Conservation (phyloP, 73 alveolate species). For the Paramecium bursaria region DNA sequence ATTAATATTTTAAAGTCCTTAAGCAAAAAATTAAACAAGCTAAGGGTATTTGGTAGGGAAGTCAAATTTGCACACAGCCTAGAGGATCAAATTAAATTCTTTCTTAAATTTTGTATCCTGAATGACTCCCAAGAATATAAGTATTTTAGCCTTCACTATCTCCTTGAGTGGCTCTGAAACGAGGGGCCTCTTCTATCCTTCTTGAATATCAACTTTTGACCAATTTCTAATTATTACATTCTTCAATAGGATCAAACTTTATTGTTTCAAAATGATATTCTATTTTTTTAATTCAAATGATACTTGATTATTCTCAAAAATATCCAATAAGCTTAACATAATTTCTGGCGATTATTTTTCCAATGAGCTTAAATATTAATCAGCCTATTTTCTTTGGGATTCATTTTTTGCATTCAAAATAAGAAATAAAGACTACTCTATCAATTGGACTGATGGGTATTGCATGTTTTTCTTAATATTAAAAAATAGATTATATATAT, state of each 20-base stretch:
- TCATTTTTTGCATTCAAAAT: no score
- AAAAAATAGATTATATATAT: no score
- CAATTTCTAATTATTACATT: slow-evolving; percentile 52
- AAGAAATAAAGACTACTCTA: no score
- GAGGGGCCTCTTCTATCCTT: not conserved
- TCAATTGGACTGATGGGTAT: no score
- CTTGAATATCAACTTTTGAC: not conserved
- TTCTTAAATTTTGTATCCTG: slow-evolving; percentile 19
- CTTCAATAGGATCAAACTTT: slow-evolving; percentile 1
- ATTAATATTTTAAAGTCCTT: slow-evolving; percentile 12
- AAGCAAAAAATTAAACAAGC: not conserved
- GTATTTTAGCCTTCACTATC: slow-evolving; percentile 6
- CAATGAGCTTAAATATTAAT: slow-evolving; percentile 10
- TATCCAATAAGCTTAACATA: not conserved
- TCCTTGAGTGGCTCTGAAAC: slow-evolving; percentile 14
- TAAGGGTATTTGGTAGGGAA: slow-evolving; percentile 13
- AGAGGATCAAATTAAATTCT: slow-evolving; percentile 9
- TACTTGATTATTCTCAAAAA: slow-evolving; percentile 47
- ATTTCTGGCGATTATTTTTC: slow-evolving; percentile 32
- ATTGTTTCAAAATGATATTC: not conserved
- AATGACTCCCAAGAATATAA: slow-evolving; percentile 1
- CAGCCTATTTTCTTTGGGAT: slow-evolving; percentile 47
- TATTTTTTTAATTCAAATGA: not conserved
- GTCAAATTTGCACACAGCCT: slow-evolving; percentile 1
- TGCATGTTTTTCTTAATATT: no score